Base-by-base conservation (phyloP, 1,139 yeast species). In the Zygoascus sp. region DNA sequence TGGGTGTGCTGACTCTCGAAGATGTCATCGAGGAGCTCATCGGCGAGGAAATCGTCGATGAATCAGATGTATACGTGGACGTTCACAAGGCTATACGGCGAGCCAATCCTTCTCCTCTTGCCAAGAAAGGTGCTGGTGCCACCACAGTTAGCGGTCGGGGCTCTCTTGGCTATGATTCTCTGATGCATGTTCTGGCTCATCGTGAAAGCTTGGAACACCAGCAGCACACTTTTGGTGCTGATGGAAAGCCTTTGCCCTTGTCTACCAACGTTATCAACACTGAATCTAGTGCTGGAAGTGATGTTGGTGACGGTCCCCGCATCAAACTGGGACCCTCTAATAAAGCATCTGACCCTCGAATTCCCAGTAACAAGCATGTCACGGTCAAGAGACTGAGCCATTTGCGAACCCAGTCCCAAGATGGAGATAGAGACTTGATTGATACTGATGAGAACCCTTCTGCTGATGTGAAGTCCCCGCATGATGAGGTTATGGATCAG, bases 1-100 rank as follows among this genome's bases (percentile, higher is more conserved):
- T 84, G 32, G 98, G 98, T 53, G 96, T 92, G 6, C 72, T 92
- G 43, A 92, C 98, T 1, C 73, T 92, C 52, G 98, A 92, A 66
- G 98, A 92, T 64, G 97, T 92, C 13, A 92, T 92, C 61, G 98
- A 92, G 66, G 98, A 92, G 66, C 75, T 92, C 57, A 92, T 92
- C 67, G 98, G 98, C 48, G 97, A 92, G 66, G 98, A 92, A 65
- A 92, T 92, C 60, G 90, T 92, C 44, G 98, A 92, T 63, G 98
- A 92, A 66, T 81, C 90, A n/a, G 98, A 92, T 63, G 97, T 90
- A 21, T 90, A 85, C 62, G 78, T 90, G 50, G 97, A 89, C 66
- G 86, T 90, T 53, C 89, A 88, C 65, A 85, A 85, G 56, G 85
- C 87, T 57, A 88, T 89, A 60, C 84, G 83, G 63, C 56, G 66